Evolutionary conservation across 1,139 yeast species (phyloP), one percentile per base, ranked within the genome.

Genomic region (Sugiyamaella sp.): DNA sequence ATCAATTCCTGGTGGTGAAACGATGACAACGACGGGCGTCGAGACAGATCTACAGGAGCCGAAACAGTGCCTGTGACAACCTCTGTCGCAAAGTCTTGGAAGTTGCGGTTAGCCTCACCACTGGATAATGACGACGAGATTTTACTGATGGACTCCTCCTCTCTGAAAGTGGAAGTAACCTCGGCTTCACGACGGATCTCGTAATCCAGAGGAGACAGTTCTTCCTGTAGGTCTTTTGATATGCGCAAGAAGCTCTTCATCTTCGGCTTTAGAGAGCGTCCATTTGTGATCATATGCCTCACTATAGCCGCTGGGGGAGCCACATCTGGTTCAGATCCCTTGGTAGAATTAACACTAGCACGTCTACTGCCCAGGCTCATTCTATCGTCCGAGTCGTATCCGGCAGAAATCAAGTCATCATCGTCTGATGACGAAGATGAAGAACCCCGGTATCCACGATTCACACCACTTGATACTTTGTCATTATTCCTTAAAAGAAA

Each of bases 181-280:
- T 66, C 69, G 1, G 71, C 71, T 51, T 70, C 73, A 3, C 60
- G 66, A 48, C 62, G 59, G 40, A 70, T 64, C 55, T 70, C 73
- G 38, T 58, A 66, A 41, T 68, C 73, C 35, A 65, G 53, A 1
- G 73, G 73, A 16, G 68, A 57, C 54, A 56, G 33, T 56, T 70
- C 73, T 17, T 67, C 69, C 25, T 63, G 69, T 17, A 70, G 61
- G 25, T 70, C 72, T 12, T 63, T 56, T 2, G 71, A 60, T 8
- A 70, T 62, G 5, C 73, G 63, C 57, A 67, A 53, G 47, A 70
- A 64, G 45, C 63, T 58, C 51, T 67, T 66, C 27, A 59, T 62
- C 52, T 66, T 67, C 8, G 72, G 73, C 41, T 60, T 60, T 44
- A 69, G 54, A 9, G 69, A 58, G 19, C 61, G 56, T 19, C 60